A percentile compares a stretch with the other conserved stretches of the same genome.
These are phyloP conservation scores for Shiraia sp. DNA, from an alignment of 2,329 filamentous ascomycete genomes.

Conservation along the genomic window DNA sequence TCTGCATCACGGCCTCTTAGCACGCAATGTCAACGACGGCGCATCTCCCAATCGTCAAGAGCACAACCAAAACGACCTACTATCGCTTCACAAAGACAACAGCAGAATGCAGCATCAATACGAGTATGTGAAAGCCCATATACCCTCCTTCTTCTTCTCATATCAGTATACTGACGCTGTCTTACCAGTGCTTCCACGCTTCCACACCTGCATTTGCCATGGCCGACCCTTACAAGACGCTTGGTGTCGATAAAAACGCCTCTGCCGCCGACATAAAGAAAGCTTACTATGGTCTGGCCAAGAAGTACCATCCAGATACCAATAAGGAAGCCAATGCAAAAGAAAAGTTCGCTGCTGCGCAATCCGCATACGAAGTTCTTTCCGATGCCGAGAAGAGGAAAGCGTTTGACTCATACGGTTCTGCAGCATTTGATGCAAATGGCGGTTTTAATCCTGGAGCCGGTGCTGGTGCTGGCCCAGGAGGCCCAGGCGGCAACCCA, in stretches of 20 bases:
- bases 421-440: slow-evolving; percentile 69
- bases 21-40: slow-evolving; percentile 33
- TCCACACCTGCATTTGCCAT: slow-evolving; percentile 63
- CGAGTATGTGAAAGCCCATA: slow-evolving; percentile 26
- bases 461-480: slow-evolving; percentile 60
- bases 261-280: slow-evolving; percentile 91
- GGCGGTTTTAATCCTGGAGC: slow-evolving; percentile 79
- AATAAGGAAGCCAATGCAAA: slow-evolving; percentile 95
- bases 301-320: slow-evolving; percentile 97
- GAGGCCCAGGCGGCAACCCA: slow-evolving; percentile 65
- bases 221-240: slow-evolving; percentile 81
- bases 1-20: slow-evolving; percentile 22
- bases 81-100: slow-evolving; percentile 20
- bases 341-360: slow-evolving; percentile 91
- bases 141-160: not conserved
- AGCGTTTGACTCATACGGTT: slow-evolving; percentile 87
- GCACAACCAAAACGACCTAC: slow-evolving; percentile 31
- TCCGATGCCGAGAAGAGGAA: slow-evolving; percentile 92
- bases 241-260: slow-evolving; percentile 84
- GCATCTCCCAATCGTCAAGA: slow-evolving; percentile 32
- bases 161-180: slow-evolving; percentile 15
- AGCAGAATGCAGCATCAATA: slow-evolving; percentile 29
- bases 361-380: slow-evolving; percentile 90
- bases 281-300: slow-evolving; percentile 95
- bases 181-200: slow-evolving; percentile 42